phyloP scores from a whole-genome alignment of 163 green algal genomes.

The Scenedesmus sp. region DNA sequence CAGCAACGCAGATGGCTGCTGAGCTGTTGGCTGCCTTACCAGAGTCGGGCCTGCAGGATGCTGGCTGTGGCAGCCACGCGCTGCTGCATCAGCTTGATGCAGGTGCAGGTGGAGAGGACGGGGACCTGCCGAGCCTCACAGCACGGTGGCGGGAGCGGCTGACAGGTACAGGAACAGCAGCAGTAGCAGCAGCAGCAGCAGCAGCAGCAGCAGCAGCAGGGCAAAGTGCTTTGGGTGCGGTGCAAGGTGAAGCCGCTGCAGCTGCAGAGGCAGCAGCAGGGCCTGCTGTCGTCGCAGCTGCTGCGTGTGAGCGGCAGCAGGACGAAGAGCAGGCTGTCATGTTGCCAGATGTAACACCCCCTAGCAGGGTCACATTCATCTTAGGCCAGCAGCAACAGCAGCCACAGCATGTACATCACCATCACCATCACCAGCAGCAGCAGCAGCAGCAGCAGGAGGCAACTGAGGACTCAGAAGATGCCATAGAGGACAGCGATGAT shows the following conservation, averaged over 20 bases:
- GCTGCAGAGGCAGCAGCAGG: not conserved
- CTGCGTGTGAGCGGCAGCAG: conserved; percentile 4
- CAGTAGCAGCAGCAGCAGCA: not conserved
- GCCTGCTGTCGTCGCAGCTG: not conserved
- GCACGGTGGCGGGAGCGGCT: not conserved
- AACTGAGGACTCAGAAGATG: conserved; percentile 22
- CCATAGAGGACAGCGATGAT: conserved; percentile 44
- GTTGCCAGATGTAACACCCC: not conserved
- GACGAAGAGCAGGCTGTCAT: not conserved
- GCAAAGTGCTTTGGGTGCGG: not conserved
- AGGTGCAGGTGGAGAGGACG: not conserved
- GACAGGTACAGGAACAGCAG: not conserved
- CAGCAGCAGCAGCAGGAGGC: not conserved
- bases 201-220: not conserved
- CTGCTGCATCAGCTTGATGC: not conserved
- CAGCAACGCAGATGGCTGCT: conserved; percentile 34
- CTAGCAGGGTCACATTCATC: not conserved
- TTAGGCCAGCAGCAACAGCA: not conserved
- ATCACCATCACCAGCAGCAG: not conserved
- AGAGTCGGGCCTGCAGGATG: not conserved
- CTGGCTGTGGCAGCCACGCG: not conserved
- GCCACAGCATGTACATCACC: too few relatives aligned
- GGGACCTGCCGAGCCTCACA: not conserved
- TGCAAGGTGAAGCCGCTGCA: not conserved
- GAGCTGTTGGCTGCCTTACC: not conserved